phyloP scores from a whole-genome alignment of 2,329 filamentous ascomycete species.

The Penicillium verrucosum region DNA sequence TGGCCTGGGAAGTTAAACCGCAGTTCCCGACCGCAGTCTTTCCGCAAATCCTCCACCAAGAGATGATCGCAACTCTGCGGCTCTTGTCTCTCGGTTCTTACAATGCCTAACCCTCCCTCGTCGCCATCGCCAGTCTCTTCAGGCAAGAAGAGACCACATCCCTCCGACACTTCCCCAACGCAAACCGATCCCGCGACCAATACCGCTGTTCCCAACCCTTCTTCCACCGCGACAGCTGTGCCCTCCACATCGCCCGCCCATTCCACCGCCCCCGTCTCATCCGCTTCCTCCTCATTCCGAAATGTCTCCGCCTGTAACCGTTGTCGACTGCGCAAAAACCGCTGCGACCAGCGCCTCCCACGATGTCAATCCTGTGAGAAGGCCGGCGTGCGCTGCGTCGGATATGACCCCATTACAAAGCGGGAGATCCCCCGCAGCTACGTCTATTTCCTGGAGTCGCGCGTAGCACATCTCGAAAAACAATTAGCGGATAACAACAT shows the following conservation, averaged over 20 bases:
- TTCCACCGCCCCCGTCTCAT: conserved; percentile 23
- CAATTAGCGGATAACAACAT: conserved; percentile 68
- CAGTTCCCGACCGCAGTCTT: conserved; percentile 22
- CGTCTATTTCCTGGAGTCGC: conserved; percentile 88
- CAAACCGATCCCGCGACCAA: conserved; percentile 22
- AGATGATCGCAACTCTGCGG: conserved; percentile 32
- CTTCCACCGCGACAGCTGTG: conserved; percentile 10
- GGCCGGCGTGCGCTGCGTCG: conserved; percentile 85
- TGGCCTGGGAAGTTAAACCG: conserved; percentile 17
- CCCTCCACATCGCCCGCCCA: conserved; percentile 23
- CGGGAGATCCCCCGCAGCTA: conserved; percentile 90
- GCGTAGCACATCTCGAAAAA: conserved; percentile 77
- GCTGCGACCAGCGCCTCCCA: conserved; percentile 89
- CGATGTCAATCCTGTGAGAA: conserved; percentile 91
- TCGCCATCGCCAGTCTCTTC: conserved; percentile 31
- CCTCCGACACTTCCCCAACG: conserved; percentile 26
- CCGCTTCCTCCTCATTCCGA: conserved; percentile 56
- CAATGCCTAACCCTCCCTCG: conserved; percentile 36
- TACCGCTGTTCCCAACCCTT: conserved; percentile 10
- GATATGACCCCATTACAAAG: conserved; percentile 95
- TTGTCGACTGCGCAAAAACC: conserved; percentile 86
- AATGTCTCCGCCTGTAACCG: conserved; percentile 94
- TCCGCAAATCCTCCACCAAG: conserved; percentile 25
- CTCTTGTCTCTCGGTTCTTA: conserved; percentile 23
- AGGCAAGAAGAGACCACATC: conserved; percentile 39